Evolutionary conservation across 2,329 filamentous ascomycete genomes (phyloP), one percentile per base, ranked within the genome.

Genomic region (Xylariaceae sp.): DNA sequence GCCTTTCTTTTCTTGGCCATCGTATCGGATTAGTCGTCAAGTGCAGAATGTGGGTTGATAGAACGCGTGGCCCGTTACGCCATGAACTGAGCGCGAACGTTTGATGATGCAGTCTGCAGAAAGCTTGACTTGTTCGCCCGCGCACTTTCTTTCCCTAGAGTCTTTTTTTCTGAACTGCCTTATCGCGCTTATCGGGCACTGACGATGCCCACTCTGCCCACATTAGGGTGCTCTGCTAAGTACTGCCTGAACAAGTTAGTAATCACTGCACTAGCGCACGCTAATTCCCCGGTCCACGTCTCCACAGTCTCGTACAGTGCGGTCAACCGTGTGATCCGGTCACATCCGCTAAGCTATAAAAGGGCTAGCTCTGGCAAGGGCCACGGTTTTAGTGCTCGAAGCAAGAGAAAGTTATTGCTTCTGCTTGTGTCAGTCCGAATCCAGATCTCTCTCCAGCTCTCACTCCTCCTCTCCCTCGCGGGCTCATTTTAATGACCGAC

Each of bases 1-100:
- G 84, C 87, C 78, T 92, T 94, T 81, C 89, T 87, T 71, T 86
- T 87, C 68, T 84, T 85, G 8, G 75, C 83, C 85, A 87, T 88
- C 48, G 37, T 57, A 17, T 49, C 5, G 37, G 6, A 30, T 18
- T 73, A 53, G 45, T 34, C 50, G 11, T 42, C 8, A 10, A 10
- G 37, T 9, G 13, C 1, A 42, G 37, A 13, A 9, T 9, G 37
- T 8, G 37, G 11, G 23, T 30, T 42, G 7, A 10, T 42, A 42
- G 37, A 10, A 42, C 9, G 9, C 37, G 37, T 42, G 9, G 42
- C 10, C 42, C 3, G 42, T 45, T 45, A 5, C 42, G 42, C 42
- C 13, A 6, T 45, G 42, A 13, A 45, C 13, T n/a, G 42, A 45
- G 9, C 42, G 13, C 37, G 1, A 42, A 42, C 37, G 8, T 42